phyloP scores from a whole-genome alignment of 2,329 filamentous ascomycete species.

The Aureobasidium sp. region DNA sequence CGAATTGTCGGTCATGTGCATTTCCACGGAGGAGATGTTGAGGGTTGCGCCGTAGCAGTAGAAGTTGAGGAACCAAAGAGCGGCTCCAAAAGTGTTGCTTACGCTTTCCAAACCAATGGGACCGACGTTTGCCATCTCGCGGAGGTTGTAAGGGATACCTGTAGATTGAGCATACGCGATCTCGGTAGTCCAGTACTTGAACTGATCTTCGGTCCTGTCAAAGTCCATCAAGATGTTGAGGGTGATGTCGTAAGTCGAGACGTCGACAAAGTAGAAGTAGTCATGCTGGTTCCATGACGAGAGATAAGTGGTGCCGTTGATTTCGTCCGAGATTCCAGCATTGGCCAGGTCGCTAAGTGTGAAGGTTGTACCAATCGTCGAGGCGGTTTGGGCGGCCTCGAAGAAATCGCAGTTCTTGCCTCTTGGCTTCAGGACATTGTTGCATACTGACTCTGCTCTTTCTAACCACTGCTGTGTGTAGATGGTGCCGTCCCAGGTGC shows the following conservation, averaged over 20 bases:
- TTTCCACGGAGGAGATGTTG: slow-evolving; percentile 40
- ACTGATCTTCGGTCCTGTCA: slow-evolving; percentile 40
- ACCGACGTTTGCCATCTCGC: slow-evolving; percentile 45
- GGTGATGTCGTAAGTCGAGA: slow-evolving; percentile 37
- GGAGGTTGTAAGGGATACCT: slow-evolving; percentile 40
- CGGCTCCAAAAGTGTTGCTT: slow-evolving; percentile 42
- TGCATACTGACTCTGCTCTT: slow-evolving; percentile 36
- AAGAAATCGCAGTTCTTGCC: slow-evolving; percentile 38
- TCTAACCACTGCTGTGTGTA: slow-evolving; percentile 41
- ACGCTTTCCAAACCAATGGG: slow-evolving; percentile 40
- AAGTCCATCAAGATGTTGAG: slow-evolving; percentile 39
- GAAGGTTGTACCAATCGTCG: slow-evolving; percentile 45
- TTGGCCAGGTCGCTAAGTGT: slow-evolving; percentile 35
- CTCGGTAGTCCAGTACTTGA: slow-evolving; percentile 39
- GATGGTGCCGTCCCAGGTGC: slow-evolving; percentile 35
- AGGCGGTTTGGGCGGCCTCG: slow-evolving; percentile 42
- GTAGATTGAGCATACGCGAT: slow-evolving; percentile 35
- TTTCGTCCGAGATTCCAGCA: slow-evolving; percentile 32
- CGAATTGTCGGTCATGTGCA: slow-evolving; percentile 49
- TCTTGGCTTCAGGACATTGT: slow-evolving; percentile 38
- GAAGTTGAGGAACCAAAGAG: slow-evolving; percentile 47
- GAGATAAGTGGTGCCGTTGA: slow-evolving; percentile 31
- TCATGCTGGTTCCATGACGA: slow-evolving; percentile 46
- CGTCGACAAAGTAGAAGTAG: slow-evolving; percentile 46
- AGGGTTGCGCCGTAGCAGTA: slow-evolving; percentile 42